Conservation (phyloP, 139 green algal species). For the Parachlorella kessleri region DNA sequence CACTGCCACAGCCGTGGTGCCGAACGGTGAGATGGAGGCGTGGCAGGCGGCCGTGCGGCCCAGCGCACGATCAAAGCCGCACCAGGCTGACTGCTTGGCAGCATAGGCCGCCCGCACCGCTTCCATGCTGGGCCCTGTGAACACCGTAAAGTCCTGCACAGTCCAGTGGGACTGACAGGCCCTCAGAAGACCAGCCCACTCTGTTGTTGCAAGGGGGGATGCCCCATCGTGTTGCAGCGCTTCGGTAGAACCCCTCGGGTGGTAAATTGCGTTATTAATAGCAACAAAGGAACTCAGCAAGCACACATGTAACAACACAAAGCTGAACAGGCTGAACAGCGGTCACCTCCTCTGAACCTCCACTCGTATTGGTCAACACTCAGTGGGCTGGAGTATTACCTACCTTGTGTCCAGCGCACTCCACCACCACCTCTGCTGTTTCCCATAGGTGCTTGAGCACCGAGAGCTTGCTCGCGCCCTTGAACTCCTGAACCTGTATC, state of each 20-base stretch:
- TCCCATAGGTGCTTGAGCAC: conserved; percentile 25
- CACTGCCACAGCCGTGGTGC: conserved; percentile 38
- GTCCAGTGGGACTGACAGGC: no score
- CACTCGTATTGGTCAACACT: no score
- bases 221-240: no score
- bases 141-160: conserved; percentile 44
- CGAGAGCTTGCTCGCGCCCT: neutral
- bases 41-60: conserved; percentile 20
- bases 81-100: conserved; percentile 37
- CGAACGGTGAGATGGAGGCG: conserved; percentile 26
- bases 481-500: conserved; percentile 25
- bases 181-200: no score
- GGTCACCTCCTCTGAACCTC: no score
- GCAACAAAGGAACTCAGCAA: no score
- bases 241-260: no score
- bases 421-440: conserved; percentile 9
- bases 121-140: conserved; percentile 8
- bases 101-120: conserved; percentile 16
- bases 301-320: no score
- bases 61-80: conserved; percentile 28
- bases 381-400: no score
- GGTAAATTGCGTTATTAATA: no score
- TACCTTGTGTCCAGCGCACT: conserved; percentile 19
- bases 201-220: no score
- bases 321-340: no score